Base-by-base conservation (phyloP, 139 green algal genomes). In the Chlorella sp. region DNA sequence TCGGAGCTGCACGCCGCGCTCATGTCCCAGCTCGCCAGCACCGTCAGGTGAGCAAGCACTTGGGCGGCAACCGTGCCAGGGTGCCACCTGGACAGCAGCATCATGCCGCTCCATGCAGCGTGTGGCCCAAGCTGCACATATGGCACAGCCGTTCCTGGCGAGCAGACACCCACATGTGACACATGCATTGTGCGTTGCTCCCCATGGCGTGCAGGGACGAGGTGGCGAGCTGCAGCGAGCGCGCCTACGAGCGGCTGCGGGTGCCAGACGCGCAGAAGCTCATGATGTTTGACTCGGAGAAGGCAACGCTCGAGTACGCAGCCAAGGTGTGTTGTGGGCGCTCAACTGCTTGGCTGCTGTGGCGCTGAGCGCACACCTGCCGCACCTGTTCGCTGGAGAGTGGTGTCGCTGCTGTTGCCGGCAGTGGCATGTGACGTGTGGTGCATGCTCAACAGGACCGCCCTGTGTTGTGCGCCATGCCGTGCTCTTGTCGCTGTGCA, bases 141-240 rank as follows among this genome's bases (percentile, higher is more conserved):
- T n/a, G n/a, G 42, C 42, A 55, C 42, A 17, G 42, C 42, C 17
- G 42, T 55, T 55, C 10, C 42, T 55, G 10, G 42, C 10, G 42
- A n/a, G n/a, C n/a, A n/a, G n/a, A n/a, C n/a, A n/a, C n/a, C n/a
- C n/a, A n/a, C n/a, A n/a, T n/a, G n/a, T n/a, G n/a, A n/a, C n/a
- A n/a, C n/a, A n/a, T n/a, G n/a, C n/a, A n/a, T n/a, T n/a, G n/a
- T n/a, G n/a, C n/a, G n/a, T n/a, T n/a, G n/a, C n/a, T n/a, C n/a
- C n/a, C n/a, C n/a, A n/a, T 66, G 55, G 5, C 29, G 20, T 65
- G 23, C 78, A 93, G 91, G 71, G 94, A 97, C 30, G 94, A 98
- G 88, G 90, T 98, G 55, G 93, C 94, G 2, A 85, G 83, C 63
- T 97, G 94, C 83, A 91, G 81, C 73, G 94, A 96, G 82, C 86